phyloP scores from a whole-genome alignment of 352 stramenopile species.

The Phytophthora sojae region DNA sequence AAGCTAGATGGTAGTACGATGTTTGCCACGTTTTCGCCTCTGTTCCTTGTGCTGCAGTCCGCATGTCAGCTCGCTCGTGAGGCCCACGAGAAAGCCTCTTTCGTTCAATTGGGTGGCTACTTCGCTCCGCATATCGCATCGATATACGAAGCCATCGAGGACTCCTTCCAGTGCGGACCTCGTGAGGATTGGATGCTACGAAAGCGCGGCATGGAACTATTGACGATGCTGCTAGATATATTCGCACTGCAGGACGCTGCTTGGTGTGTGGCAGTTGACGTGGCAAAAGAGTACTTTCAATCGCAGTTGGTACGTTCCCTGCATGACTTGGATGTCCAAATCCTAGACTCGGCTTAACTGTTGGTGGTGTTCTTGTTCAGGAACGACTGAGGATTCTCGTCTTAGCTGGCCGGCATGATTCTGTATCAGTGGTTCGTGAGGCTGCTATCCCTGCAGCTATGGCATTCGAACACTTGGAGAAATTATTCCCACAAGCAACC shows the following conservation, averaged over 20 bases:
- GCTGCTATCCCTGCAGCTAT: constrained; percentile 50
- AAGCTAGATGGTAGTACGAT: constrained; percentile 61
- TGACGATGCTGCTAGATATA: constrained; percentile 53
- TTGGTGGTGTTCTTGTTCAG: constrained; percentile 18
- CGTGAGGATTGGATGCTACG: constrained; percentile 66
- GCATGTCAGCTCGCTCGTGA: constrained; percentile 43
- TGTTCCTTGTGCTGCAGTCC: constrained; percentile 60
- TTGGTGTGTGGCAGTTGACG: constrained; percentile 18
- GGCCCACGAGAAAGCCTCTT: constrained; percentile 30
- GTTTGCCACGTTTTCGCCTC: constrained; percentile 51
- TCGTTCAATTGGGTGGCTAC: constrained; percentile 36
- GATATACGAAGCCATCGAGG: constrained; percentile 68
- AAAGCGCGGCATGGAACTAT: constrained; percentile 60
- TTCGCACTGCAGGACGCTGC: constrained; percentile 44
- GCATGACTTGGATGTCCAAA: not conserved
- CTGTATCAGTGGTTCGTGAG: constrained; percentile 62
- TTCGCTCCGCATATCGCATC: constrained; percentile 47
- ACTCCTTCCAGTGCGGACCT: constrained; percentile 54
- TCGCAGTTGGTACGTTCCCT: constrained; percentile 36
- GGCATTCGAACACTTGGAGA: constrained; percentile 52
- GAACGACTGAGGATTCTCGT: constrained; percentile 55
- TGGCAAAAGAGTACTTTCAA: constrained; percentile 41
- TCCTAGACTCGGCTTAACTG: constrained; percentile 1
- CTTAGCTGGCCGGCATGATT: constrained; percentile 54
- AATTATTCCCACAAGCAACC: constrained; percentile 31